Conservation (phyloP, 2,329 filamentous ascomycete genomes). For the Botrytis galanthina region DNA sequence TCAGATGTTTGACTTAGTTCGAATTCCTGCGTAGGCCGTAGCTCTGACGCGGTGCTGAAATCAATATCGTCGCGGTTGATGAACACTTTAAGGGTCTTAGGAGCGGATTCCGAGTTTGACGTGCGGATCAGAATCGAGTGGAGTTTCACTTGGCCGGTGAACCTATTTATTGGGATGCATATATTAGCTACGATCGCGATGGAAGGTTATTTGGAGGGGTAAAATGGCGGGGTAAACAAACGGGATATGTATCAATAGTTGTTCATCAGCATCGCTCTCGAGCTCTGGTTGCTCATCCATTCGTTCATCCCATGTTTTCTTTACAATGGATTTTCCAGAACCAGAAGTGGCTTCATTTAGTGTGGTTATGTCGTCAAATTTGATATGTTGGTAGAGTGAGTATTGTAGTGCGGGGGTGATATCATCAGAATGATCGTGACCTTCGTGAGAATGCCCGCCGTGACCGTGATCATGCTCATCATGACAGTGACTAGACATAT, state of each 20-base stretch:
- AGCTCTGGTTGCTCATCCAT: conserved; percentile 71
- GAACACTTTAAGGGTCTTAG: conserved; percentile 81
- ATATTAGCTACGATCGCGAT: not conserved
- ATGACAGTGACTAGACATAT: conserved; percentile 48
- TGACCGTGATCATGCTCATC: conserved; percentile 42
- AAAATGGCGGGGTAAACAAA: conserved; percentile 47
- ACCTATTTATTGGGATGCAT: conserved; percentile 50
- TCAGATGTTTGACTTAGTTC: conserved; percentile 75
- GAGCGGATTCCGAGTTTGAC: conserved; percentile 66
- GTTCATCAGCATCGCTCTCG: conserved; percentile 83
- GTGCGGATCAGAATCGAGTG: conserved; percentile 86
- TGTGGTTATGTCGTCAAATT: conserved; percentile 80
- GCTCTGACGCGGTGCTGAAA: conserved; percentile 71
- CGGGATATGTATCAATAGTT: conserved; percentile 91
- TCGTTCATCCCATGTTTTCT: conserved; percentile 89
- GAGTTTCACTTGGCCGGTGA: conserved; percentile 90
- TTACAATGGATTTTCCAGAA: conserved; percentile 70
- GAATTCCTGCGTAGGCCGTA: conserved; percentile 70
- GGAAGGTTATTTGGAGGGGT: conserved; percentile 12
- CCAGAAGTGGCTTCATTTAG: conserved; percentile 74
- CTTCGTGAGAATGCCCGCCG: conserved; percentile 59
- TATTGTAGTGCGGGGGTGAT: conserved; percentile 87
- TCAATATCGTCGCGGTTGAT: conserved; percentile 85
- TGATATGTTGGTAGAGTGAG: conserved; percentile 87
- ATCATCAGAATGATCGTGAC: conserved; percentile 89